Conservation (phyloP, 2,329 filamentous ascomycete genomes). For the Meredithiella fracta region DNA sequence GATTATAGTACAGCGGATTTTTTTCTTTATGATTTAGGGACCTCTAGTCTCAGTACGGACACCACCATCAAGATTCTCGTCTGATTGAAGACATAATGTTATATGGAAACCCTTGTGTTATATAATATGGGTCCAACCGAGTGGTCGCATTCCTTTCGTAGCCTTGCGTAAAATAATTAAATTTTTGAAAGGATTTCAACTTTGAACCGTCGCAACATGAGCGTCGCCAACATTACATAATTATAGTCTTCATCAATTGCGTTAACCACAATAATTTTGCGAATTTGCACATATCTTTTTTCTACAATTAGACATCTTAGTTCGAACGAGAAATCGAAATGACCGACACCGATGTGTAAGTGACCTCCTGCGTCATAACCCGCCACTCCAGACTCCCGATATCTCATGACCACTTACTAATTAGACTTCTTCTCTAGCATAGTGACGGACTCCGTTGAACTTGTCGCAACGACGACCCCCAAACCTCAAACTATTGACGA, state of each 20-base stretch:
- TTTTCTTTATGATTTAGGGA: too few species aligned
- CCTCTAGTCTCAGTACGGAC: too few species aligned
- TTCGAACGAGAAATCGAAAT: not conserved
- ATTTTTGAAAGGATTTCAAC: not conserved
- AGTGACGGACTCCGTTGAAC: not conserved
- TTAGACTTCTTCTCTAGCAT: not conserved
- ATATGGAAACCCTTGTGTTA: not conserved
- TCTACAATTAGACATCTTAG: too few species aligned
- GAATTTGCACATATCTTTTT: too few species aligned
- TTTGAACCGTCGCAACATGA: not conserved
- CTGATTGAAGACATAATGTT: not conserved
- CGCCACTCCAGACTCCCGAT: not conserved
- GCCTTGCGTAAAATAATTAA: not conserved
- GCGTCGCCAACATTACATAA: not conserved
- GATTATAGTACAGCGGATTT: too few species aligned
- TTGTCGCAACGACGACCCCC: not conserved
- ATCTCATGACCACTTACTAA: not conserved
- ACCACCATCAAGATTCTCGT: too few species aligned
- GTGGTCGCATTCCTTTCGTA: not conserved
- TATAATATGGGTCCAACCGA: not conserved
- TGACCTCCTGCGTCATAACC: not conserved
- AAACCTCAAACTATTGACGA: not conserved
- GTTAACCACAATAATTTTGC: too few species aligned
- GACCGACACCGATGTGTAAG: conserved; percentile 3
- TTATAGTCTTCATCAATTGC: not conserved